Evolutionary conservation across 495 filamentous ascomycete genomes (phyloP).

Genomic region (Stereocaulon alpinum): DNA sequence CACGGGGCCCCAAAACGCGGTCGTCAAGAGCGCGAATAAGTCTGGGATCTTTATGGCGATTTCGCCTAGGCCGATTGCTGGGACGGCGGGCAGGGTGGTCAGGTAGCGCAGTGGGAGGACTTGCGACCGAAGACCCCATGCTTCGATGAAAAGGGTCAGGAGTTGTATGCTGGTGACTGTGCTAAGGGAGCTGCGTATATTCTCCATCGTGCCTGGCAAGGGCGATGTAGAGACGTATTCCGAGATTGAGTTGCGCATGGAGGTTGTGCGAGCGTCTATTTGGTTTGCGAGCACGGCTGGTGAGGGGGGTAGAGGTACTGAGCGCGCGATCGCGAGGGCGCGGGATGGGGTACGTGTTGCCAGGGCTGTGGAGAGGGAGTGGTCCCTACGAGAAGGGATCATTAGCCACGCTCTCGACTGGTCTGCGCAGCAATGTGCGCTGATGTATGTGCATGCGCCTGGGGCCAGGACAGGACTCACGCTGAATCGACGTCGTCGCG

Average conservation of each 20-base stretch:
- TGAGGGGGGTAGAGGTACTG: slow-evolving; percentile 63
- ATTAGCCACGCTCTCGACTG: not conserved
- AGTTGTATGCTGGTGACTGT: slow-evolving; percentile 55
- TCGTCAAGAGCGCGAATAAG: slow-evolving; percentile 66
- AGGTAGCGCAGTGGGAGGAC: slow-evolving; percentile 59
- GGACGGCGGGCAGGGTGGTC: slow-evolving; percentile 55
- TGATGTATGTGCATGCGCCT: not conserved
- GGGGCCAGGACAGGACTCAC: slow-evolving; percentile 30
- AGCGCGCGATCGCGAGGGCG: slow-evolving; percentile 41
- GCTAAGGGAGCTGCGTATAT: slow-evolving; percentile 51
- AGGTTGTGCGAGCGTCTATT: slow-evolving; percentile 64
- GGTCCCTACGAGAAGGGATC: slow-evolving; percentile 18
- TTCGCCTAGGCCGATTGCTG: slow-evolving; percentile 32
- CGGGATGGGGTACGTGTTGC: slow-evolving; percentile 51
- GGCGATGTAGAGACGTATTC: slow-evolving; percentile 35
- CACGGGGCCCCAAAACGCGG: slow-evolving; percentile 72
- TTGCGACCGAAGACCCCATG: slow-evolving; percentile 46
- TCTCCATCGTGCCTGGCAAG: slow-evolving; percentile 37
- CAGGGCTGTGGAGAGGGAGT: slow-evolving; percentile 31
- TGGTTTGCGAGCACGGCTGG: slow-evolving; percentile 74
- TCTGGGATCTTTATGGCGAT: slow-evolving; percentile 61
- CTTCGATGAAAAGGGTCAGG: slow-evolving; percentile 44
- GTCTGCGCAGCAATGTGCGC: not conserved
- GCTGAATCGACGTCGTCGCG: slow-evolving; percentile 33
- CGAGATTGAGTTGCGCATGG: slow-evolving; percentile 43